Percentiles rank a stretch among this genome's conserved stretches.
Conservation (phyloP, 345 rosid species). For the Salix purpurea region DNA sequence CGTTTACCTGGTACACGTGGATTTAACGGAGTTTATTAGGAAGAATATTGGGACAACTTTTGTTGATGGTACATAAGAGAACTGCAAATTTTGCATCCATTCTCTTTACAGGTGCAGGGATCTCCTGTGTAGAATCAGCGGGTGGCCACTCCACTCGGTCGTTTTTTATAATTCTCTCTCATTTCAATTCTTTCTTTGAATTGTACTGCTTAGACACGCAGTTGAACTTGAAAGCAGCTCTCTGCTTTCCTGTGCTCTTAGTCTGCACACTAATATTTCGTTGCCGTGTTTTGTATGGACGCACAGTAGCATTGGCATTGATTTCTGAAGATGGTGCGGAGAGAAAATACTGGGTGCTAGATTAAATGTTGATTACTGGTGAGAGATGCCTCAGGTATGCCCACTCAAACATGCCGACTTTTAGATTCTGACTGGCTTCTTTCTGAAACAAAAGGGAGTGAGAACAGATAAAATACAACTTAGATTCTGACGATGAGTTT, state of each 20-base stretch:
- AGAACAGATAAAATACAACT: too few relatives aligned
- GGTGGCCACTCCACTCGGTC: not conserved
- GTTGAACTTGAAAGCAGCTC: not conserved
- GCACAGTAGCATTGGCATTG: not conserved
- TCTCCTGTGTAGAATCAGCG: too few relatives aligned
- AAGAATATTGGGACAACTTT: too few relatives aligned
- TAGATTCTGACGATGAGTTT: too few relatives aligned
- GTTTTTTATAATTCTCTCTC: not conserved
- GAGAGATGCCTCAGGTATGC: not conserved
- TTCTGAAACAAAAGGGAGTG: too few relatives aligned
- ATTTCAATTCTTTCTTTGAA: not conserved
- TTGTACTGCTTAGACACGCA: too few relatives aligned
- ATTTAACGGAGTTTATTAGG: too few relatives aligned
- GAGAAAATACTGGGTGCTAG: not conserved
- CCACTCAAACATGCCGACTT: not conserved
- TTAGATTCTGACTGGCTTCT: not conserved
- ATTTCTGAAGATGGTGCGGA: not conserved
- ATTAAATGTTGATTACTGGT: not conserved
- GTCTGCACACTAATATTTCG: not conserved
- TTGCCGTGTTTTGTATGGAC: not conserved
- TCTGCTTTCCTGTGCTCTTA: not conserved
- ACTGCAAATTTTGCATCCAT: too few relatives aligned
- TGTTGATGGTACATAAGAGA: too few relatives aligned
- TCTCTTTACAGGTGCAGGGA: too few relatives aligned
- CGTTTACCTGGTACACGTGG: too few relatives aligned